Percentiles rank a stretch among this genome's conserved stretches.
These are phyloP conservation scores for Verbascum thapsus DNA, from an alignment of 257 asterid genomes.

Conservation along the genomic window DNA sequence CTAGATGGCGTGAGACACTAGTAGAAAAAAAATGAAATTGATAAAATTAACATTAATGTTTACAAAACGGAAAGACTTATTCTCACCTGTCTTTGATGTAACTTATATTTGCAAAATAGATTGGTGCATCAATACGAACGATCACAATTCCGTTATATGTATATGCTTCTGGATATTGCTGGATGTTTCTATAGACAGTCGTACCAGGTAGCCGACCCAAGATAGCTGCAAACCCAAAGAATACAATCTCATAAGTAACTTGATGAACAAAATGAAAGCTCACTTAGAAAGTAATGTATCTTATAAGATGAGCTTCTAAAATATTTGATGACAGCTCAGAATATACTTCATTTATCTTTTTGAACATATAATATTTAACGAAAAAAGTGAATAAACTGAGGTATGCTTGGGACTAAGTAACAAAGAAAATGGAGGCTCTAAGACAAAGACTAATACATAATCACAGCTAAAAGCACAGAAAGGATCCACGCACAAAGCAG, in stretches of 20 bases:
- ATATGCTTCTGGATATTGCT: constrained; percentile 97
- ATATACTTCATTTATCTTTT: not conserved
- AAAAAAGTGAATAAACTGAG: not conserved
- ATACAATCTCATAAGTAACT: constrained; percentile 23
- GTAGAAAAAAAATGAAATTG: constrained; percentile 13
- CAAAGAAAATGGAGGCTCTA: too few species aligned
- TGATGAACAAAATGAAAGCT: not conserved
- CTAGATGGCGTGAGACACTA: constrained; percentile 2
- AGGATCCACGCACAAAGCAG: constrained; percentile 10
- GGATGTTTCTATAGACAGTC: constrained; percentile 81
- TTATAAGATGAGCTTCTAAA: not conserved
- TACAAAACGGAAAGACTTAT: constrained; percentile 7
- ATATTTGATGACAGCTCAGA: not conserved
- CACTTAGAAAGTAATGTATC: not conserved
- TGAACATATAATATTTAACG: not conserved
- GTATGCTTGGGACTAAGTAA: not conserved
- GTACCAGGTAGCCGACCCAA: constrained; percentile 99
- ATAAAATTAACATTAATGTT: constrained; percentile 7
- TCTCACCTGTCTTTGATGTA: constrained; percentile 89
- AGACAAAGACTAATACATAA: not conserved
- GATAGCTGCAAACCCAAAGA: constrained; percentile 63
- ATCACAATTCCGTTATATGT: constrained; percentile 92
- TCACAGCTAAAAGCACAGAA: not conserved
- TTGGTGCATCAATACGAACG: constrained; percentile 95
- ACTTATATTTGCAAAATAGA: constrained; percentile 92